A percentile compares a stretch with the other conserved stretches of the same genome.
Conservation (phyloP, 352 stramenopile genomes). For the Pythium folliculosum region DNA sequence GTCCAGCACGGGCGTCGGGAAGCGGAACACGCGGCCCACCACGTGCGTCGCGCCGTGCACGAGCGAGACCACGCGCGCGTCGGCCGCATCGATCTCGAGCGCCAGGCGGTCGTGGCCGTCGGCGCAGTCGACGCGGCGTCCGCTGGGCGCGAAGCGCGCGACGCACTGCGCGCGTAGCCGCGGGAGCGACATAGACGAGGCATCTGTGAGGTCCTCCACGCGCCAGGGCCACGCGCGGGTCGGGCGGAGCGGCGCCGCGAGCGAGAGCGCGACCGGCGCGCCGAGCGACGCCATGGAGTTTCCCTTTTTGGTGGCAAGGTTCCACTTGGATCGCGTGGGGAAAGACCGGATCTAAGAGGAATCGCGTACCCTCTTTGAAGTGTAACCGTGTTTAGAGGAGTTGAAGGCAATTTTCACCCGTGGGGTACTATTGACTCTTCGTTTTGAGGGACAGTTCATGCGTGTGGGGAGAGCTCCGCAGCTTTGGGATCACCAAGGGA, state of each 20-base stretch:
- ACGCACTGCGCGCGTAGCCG: conserved; percentile 21
- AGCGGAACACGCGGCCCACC: conserved; percentile 63
- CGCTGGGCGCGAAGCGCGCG: conserved; percentile 2
- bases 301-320: neutral
- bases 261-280: neutral
- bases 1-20: conserved; percentile 57
- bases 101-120: conserved; percentile 4
- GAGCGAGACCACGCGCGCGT: conserved; percentile 46
- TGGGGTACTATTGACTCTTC: neutral
- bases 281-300: conserved; percentile 18
- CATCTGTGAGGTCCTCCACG: conserved; percentile 14
- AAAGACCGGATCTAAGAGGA: neutral
- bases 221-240: conserved; percentile 17
- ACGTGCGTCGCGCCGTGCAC: conserved; percentile 52
- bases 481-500: too few species aligned
- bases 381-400: neutral
- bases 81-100: conserved; percentile 24
- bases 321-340: neutral
- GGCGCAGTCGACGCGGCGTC: conserved; percentile 3
- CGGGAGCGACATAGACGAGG: conserved; percentile 11
- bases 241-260: conserved; percentile 10
- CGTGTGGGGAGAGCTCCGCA: neutral
- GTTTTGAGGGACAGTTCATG: conserved; percentile 5
- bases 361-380: neutral
- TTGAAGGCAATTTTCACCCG: neutral